These are phyloP conservation scores for Nannochloropsis gaditana DNA, from an alignment of 108 stramenopile genomes.

Conservation along the genomic window DNA sequence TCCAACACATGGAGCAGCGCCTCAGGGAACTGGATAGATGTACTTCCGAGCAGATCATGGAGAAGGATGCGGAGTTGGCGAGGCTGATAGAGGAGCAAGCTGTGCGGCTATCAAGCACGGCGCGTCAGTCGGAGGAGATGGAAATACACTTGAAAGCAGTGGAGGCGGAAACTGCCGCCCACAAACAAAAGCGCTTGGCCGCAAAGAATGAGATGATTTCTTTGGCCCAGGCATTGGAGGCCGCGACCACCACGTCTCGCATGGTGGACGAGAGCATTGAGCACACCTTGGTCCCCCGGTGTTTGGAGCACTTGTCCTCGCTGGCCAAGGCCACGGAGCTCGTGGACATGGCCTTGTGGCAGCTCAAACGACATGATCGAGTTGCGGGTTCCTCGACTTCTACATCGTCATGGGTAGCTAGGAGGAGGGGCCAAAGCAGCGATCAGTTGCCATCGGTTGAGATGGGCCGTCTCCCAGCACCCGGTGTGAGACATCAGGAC, in stretches of 20 bases:
- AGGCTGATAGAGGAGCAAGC: background rate
- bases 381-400: background rate
- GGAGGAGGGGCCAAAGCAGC: background rate
- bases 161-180: background rate
- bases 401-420: background rate
- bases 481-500: background rate
- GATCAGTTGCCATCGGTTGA: background rate
- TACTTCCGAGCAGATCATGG: background rate
- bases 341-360: background rate
- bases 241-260: background rate
- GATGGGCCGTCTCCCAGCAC: background rate
- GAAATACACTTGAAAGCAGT: background rate
- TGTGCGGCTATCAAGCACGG: background rate
- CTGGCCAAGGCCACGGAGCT: background rate
- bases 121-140: conserved; percentile 7
- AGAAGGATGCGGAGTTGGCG: background rate
- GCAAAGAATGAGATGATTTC: conserved; percentile 20
- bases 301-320: background rate
- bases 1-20: background rate
- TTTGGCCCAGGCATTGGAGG: conserved; percentile 3
- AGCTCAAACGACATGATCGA: background rate
- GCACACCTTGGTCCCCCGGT: background rate
- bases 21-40: background rate
- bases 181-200: background rate
- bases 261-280: background rate